Evolutionary conservation across 2,329 filamentous ascomycete genomes (phyloP), one percentile per base, ranked within the genome.

Genomic region (Curvularia sp.): DNA sequence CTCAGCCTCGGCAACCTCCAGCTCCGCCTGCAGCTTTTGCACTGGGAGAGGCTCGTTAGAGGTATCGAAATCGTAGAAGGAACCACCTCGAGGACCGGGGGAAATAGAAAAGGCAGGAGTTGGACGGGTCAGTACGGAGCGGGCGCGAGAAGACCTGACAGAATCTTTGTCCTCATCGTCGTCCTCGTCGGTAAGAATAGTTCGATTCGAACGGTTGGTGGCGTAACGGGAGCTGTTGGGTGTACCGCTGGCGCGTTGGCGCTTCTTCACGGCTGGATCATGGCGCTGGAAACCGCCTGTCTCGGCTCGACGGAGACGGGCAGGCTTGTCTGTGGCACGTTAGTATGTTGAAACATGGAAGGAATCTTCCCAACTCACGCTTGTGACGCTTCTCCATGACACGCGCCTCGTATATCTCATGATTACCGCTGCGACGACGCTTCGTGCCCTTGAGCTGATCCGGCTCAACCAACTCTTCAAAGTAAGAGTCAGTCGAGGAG

Each of bases 1-100:
- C 55, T 75, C 72, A 7, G 72, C 72, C 49, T 76, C 71, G 1
- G 71, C 72, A n/a, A 71, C 55, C 30, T 74, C 69, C 8, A 75
- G 41, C 48, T 75, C 67, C 8, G 68, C 68, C 51, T 73, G 63
- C 1, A 75, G 55, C 48, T 66, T 64, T 56, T 70, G 66, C 1
- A 69, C 66, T 5, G 63, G 65, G 15, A 73, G 55, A 15, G 68
- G 60, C 50, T 69, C 60, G 9, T 55, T 59, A 18, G 65, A 66
- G 3, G 53, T 45, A 7, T 59, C 48, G 13, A 61, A 50, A 4
- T 56, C 50, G 19, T 43, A 56, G 12, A 59, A 41, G 28, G 45
- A 49, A 19, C 52, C 49, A 12, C 34, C 25, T 36, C 21, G 36
- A 5, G 54, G 49, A 23, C 32, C 51, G 25, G 65, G 62, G 7